Conservation (phyloP, 768 basidiomycete species). For the Hygrophoropsis aurantiaca region DNA sequence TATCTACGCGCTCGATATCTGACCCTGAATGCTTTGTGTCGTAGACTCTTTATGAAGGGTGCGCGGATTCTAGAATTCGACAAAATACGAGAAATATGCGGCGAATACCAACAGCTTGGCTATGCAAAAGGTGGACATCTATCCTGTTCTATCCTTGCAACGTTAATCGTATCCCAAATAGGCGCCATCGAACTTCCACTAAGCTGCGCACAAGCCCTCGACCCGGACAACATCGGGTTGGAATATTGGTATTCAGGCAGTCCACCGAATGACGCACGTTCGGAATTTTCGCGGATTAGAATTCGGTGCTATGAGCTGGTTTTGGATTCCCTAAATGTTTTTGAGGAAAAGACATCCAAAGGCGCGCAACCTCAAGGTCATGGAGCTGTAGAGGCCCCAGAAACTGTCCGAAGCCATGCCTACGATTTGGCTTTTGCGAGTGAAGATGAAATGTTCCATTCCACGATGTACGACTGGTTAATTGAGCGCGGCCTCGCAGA, state of each 20-base stretch:
- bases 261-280: constrained; percentile 58
- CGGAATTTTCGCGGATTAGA: constrained; percentile 58
- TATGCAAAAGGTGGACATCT: constrained; percentile 72
- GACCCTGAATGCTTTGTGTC: constrained; percentile 6
- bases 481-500: constrained; percentile 78
- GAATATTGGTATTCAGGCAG: constrained; percentile 74
- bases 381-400: constrained; percentile 49
- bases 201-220: constrained; percentile 75
- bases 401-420: constrained; percentile 77
- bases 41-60: constrained; percentile 85
- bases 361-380: constrained; percentile 22
- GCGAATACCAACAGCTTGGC: constrained; percentile 84
- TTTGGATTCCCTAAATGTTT: constrained; percentile 75
- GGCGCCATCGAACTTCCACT: constrained; percentile 87
- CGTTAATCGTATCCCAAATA: constrained; percentile 21
- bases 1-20: constrained; percentile 1
- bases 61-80: constrained; percentile 82
- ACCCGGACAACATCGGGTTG: constrained; percentile 71
- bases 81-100: constrained; percentile 80
- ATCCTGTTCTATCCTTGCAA: not conserved
- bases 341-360: constrained; percentile 61
- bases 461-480: constrained; percentile 92
- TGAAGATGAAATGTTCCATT: constrained; percentile 93
- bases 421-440: constrained; percentile 84
- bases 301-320: constrained; percentile 79